These are phyloP conservation scores for Globisporangium emineosum DNA, from an alignment of 352 stramenopile species.

Conservation along the genomic window DNA sequence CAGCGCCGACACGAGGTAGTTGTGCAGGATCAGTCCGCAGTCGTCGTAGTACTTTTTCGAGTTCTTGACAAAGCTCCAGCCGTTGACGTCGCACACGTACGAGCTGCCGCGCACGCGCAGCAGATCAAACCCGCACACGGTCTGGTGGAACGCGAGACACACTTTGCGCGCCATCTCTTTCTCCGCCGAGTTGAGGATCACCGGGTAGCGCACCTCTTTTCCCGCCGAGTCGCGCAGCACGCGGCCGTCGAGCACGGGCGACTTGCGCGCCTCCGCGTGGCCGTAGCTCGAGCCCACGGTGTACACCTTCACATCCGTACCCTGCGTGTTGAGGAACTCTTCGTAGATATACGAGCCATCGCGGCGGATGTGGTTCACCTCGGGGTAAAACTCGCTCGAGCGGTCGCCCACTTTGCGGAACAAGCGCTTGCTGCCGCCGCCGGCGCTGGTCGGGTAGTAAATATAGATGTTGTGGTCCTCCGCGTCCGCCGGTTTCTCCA, in stretches of 20 bases:
- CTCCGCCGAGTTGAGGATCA: constrained; percentile 97
- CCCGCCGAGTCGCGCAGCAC: constrained; percentile 93
- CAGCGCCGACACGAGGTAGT: constrained; percentile 82
- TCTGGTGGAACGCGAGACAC: constrained; percentile 96
- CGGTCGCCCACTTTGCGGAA: constrained; percentile 97
- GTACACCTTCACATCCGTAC: constrained; percentile 99
- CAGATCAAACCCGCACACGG: constrained; percentile 99
- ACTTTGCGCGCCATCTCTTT: constrained; percentile 98
- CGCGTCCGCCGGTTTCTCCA: constrained; percentile 99
- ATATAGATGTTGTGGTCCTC: constrained; percentile 99
- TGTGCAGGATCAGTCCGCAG: constrained; percentile 94
- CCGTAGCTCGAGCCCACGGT: constrained; percentile 98
- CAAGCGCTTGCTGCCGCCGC: constrained; percentile 97
- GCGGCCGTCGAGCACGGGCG: constrained; percentile 95
- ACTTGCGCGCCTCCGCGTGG: constrained; percentile 99
- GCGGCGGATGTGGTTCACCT: constrained; percentile 95
- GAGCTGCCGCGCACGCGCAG: constrained; percentile 90
- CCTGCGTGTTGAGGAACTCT: constrained; percentile 99
- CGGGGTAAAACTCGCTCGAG: constrained; percentile 95
- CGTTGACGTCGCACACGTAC: constrained; percentile 99
- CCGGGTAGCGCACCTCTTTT: constrained; percentile 98
- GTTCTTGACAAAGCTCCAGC: constrained; percentile 99
- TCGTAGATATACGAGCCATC: constrained; percentile 97
- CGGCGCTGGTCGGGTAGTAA: constrained; percentile 98
- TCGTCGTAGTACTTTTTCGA: constrained; percentile 99